These are phyloP conservation scores for Leccinellum albellum DNA, from an alignment of 768 basidiomycete species.

Conservation along the genomic window DNA sequence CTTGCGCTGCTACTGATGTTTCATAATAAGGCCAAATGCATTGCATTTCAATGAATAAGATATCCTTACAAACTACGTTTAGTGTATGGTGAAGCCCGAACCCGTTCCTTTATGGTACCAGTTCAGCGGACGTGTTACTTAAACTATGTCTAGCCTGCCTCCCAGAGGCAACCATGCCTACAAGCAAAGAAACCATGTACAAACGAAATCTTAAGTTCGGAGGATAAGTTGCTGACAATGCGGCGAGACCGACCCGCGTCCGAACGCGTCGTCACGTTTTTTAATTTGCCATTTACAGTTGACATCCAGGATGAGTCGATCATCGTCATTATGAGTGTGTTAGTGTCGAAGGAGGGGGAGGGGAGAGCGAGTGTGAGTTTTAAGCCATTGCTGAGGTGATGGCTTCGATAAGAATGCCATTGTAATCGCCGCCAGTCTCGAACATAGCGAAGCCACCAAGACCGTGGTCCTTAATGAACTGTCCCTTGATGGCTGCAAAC, in stretches of 20 bases:
- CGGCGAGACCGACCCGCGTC: not conserved
- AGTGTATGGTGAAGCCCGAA: not conserved
- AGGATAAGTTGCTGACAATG: slow-evolving; percentile 4
- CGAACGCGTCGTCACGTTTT: not conserved
- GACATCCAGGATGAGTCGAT: slow-evolving; percentile 20
- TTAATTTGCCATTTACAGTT: not conserved
- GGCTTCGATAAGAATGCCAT: slow-evolving; percentile 33
- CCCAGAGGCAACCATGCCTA: slow-evolving; percentile 8
- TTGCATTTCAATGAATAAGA: not conserved
- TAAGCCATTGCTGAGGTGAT: slow-evolving; percentile 29
- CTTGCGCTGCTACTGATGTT: too few species aligned
- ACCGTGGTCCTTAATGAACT: slow-evolving; percentile 33
- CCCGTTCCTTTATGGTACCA: not conserved
- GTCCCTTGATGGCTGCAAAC: slow-evolving; percentile 38
- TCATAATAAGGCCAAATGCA: not conserved
- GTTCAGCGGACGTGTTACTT: not conserved
- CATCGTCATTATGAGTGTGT: slow-evolving; percentile 7
- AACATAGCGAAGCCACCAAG: slow-evolving; percentile 45
- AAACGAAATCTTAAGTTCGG: not conserved
- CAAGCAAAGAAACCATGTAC: not conserved
- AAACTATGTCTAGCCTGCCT: slow-evolving; percentile 5
- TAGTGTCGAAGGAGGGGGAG: slow-evolving; percentile 10
- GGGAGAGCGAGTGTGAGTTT: slow-evolving; percentile 5
- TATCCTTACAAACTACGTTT: not conserved
- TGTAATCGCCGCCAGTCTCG: slow-evolving; percentile 41